These are phyloP conservation scores for Thozetella sp. DNA, from an alignment of 495 filamentous ascomycete species.

Conservation along the genomic window DNA sequence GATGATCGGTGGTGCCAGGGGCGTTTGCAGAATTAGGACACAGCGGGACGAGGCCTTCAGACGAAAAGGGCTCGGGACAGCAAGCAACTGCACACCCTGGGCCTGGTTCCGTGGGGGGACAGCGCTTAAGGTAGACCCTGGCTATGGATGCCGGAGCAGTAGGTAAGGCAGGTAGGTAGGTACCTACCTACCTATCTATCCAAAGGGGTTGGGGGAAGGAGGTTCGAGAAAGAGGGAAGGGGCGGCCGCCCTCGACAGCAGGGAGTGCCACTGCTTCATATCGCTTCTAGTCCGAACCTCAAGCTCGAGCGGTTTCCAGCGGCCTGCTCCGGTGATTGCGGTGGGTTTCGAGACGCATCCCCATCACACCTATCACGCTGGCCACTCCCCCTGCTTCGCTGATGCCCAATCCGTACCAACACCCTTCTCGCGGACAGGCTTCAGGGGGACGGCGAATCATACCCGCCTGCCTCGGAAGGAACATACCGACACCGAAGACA, in stretches of 20 bases:
- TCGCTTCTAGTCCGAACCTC: not conserved
- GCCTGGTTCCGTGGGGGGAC: no score
- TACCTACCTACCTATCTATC: no score
- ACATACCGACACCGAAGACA: no score
- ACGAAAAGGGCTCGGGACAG: not conserved
- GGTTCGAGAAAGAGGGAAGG: not conserved
- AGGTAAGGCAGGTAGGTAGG: no score
- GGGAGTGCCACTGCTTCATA: not conserved
- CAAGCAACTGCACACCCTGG: no score
- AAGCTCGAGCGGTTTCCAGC: not conserved
- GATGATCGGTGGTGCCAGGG: not conserved
- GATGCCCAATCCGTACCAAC: no score
- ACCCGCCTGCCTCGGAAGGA: no score
- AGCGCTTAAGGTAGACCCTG: no score
- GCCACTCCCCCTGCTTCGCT: not conserved
- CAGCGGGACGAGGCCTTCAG: not conserved
- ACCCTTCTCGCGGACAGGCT: no score
- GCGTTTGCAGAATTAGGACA: not conserved
- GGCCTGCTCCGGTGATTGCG: not conserved
- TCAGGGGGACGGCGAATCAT: no score
- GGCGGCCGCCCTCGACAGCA: not conserved
- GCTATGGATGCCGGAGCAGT: no score
- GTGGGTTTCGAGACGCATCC: not conserved
- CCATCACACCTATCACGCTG: slow-evolving; percentile 1
- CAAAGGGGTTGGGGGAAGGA: not conserved